Evolutionary conservation across 768 basidiomycete genomes (phyloP).

Genomic region (Omphalotus guepiniiformis): DNA sequence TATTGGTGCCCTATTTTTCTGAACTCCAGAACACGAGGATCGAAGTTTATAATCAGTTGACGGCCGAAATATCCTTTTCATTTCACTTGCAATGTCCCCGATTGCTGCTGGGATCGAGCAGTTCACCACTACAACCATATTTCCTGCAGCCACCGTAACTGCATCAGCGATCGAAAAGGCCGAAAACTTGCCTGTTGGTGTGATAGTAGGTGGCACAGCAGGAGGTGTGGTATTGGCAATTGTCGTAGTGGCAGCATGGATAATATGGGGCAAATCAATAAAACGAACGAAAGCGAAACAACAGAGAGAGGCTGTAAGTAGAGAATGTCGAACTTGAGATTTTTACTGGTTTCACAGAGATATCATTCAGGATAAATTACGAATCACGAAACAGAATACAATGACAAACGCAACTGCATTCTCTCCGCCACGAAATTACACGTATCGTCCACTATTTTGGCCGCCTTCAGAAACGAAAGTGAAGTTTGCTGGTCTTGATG

Average conservation of each 20-base stretch:
- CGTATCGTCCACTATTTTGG: slow-evolving; percentile 25
- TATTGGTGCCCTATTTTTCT: too few species aligned
- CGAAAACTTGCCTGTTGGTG: slow-evolving; percentile 38
- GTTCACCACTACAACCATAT: slow-evolving; percentile 7
- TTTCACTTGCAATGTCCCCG: not conserved
- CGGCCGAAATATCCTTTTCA: not conserved
- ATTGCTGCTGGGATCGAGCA: not conserved
- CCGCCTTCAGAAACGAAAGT: slow-evolving; percentile 31
- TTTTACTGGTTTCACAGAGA: not conserved
- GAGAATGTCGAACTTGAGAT: not conserved
- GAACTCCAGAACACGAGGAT: not conserved
- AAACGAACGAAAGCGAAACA: slow-evolving; percentile 31
- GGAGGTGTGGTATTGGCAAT: slow-evolving; percentile 47
- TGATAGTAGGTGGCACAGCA: slow-evolving; percentile 46
- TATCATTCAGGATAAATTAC: slow-evolving; percentile 19
- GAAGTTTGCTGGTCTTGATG: slow-evolving; percentile 31
- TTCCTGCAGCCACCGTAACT: slow-evolving; percentile 5
- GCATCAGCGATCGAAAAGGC: not conserved
- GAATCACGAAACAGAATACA: slow-evolving; percentile 35
- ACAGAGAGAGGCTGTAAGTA: slow-evolving; percentile 25
- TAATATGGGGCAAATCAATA: slow-evolving; percentile 41
- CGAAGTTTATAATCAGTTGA: not conserved
- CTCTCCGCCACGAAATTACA: slow-evolving; percentile 16
- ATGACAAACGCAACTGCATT: slow-evolving; percentile 33
- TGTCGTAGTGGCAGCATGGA: slow-evolving; percentile 38